A percentile compares a stretch with the other conserved stretches of the same genome.
Evolutionary conservation across 306 rosid species (phyloP).

Genomic region (Vigna trinervia): DNA sequence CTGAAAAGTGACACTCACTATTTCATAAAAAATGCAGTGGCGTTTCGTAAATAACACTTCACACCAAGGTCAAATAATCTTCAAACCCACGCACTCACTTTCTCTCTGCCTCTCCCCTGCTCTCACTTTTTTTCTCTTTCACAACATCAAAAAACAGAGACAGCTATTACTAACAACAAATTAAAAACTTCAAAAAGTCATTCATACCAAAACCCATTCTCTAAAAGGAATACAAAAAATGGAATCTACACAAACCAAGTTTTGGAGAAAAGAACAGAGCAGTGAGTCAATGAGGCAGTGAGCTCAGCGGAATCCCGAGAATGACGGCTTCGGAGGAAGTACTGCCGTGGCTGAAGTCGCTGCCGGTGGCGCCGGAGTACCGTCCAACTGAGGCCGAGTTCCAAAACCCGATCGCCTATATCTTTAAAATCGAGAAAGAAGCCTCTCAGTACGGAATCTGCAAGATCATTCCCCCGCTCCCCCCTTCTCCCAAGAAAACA

Average conservation of each 20-base stretch:
- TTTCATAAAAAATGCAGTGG: conserved; percentile 28
- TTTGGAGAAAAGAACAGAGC: conserved; percentile 40
- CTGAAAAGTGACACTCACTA: too few relatives aligned
- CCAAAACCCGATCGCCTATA: conserved; percentile 95
- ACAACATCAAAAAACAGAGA: conserved; percentile 44
- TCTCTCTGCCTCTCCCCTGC: background rate
- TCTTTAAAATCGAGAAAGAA: conserved; percentile 96
- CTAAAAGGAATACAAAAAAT: background rate
- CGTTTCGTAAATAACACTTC: conserved; percentile 43
- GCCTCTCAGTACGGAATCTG: conserved; percentile 94
- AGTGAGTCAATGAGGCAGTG: conserved; percentile 49
- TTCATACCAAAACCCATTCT: background rate
- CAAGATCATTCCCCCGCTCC: conserved; percentile 89
- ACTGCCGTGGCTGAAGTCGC: conserved; percentile 79
- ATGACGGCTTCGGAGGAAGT: conserved; percentile 78
- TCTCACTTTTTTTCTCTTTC: conserved; percentile 36
- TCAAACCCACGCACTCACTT: conserved; percentile 46
- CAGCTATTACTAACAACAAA: background rate
- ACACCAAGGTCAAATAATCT: background rate
- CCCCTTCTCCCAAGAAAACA: conserved; percentile 80
- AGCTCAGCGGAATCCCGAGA: background rate
- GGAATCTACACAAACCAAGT: conserved; percentile 52
- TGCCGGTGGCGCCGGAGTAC: conserved; percentile 92
- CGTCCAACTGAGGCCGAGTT: conserved; percentile 79
- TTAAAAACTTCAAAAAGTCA: background rate